These are phyloP conservation scores for Trifolium dubium DNA, from an alignment of 306 rosid genomes.

Conservation along the genomic window DNA sequence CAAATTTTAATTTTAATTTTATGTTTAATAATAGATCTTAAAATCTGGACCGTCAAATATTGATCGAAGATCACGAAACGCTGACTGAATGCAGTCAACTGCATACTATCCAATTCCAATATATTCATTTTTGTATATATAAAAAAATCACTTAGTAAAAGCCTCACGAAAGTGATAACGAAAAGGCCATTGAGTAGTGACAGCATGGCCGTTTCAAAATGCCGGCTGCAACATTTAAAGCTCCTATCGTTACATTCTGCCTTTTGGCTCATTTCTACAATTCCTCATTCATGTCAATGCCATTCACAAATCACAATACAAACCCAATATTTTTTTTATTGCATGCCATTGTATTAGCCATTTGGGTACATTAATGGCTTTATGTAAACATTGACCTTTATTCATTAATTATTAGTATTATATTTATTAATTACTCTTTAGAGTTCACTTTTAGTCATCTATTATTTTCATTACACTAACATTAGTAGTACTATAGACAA, in stretches of 20 bases:
- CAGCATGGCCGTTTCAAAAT: conserved; percentile 47
- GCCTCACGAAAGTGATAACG: background rate
- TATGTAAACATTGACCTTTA: conserved; percentile 28
- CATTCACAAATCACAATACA: conserved; percentile 11
- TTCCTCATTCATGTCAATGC: conserved; percentile 11
- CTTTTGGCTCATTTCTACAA: conserved; percentile 50
- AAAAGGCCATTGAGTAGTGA: conserved; percentile 37
- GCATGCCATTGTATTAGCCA: conserved; percentile 41
- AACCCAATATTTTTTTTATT: conserved; percentile 11
- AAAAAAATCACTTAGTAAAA: background rate
- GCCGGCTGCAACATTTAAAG: conserved; percentile 54
- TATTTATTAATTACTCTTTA: background rate
- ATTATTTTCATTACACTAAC: conserved; percentile 17
- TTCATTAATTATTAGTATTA: background rate
- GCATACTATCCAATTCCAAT: too few relatives aligned
- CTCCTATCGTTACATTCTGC: conserved; percentile 18
- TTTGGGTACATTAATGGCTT: conserved; percentile 38
- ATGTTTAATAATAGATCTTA: too few relatives aligned
- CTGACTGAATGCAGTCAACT: too few relatives aligned
- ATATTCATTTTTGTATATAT: too few relatives aligned
- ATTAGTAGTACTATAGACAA: background rate
- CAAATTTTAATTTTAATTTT: too few relatives aligned
- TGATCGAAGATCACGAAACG: too few relatives aligned
- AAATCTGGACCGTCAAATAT: too few relatives aligned
- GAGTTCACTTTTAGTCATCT: conserved; percentile 24